Percentiles rank a stretch among this genome's conserved stretches.
These are phyloP conservation scores for Sphaerulina musiva DNA, from an alignment of 2,329 filamentous ascomycete species.

Conservation along the genomic window DNA sequence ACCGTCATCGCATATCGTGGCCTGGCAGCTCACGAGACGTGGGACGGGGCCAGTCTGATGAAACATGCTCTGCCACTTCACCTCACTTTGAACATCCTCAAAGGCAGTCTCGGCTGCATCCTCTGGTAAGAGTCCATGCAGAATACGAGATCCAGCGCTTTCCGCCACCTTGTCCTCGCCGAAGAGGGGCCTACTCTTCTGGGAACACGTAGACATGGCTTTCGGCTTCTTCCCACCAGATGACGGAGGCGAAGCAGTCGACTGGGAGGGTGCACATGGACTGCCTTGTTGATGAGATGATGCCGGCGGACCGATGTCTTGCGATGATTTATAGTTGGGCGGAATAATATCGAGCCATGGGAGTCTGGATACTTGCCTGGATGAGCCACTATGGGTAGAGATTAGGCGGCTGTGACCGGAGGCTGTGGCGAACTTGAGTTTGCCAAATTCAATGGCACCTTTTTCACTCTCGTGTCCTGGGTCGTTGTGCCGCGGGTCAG, in stretches of 20 bases:
- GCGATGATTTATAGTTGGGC: not conserved
- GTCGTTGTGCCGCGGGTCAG: conserved; percentile 16
- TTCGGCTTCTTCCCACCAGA: not conserved
- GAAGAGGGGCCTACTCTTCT: conserved; percentile 20
- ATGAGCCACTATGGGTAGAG: conserved; percentile 9
- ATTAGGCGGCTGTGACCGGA: conserved; percentile 17
- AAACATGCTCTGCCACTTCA: conserved; percentile 85
- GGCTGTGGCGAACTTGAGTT: conserved; percentile 14
- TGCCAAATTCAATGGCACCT: conserved; percentile 9
- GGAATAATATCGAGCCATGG: conserved; percentile 20
- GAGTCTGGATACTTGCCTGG: conserved; percentile 8
- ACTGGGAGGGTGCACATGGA: not conserved
- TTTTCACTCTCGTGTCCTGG: not conserved
- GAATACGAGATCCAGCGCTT: conserved; percentile 66
- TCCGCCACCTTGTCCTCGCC: conserved; percentile 36
- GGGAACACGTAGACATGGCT: not conserved
- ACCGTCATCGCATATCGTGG: conserved; percentile 65
- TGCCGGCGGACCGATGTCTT: not conserved
- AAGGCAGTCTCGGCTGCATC: conserved; percentile 54
- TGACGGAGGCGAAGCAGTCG: too few species aligned
- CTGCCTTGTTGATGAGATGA: not conserved
- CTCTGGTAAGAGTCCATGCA: conserved; percentile 61
- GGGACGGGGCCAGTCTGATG: conserved; percentile 89
- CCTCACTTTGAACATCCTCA: conserved; percentile 62
- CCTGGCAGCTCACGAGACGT: conserved; percentile 83